Evolutionary conservation across 192 early-diverging fungal species (phyloP), one percentile per base, ranked within the genome.

Genomic region (Radiomyces spectabilis): DNA sequence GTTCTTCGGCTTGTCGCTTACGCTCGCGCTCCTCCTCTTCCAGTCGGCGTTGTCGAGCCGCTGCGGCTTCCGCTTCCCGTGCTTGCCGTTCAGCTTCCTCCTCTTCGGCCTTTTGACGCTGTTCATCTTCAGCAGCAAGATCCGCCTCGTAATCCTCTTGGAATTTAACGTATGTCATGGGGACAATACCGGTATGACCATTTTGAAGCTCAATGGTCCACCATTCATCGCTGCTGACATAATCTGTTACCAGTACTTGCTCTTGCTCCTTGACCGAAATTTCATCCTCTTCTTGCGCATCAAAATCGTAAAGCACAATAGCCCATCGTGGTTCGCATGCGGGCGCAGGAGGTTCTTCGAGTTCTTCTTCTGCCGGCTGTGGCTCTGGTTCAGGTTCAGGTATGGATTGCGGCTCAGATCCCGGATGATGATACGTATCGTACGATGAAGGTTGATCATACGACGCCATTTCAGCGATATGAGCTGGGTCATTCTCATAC

Each of bases 171-270:
- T 96, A 98, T 4, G 81, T 72, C 6, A 88, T 84, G 2, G 95
- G 95, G 5, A 94, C 85, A 34, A 98, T 81, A 9, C 95, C 95
- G 34, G 78, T 48, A 15, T 54, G 54, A 26, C 64, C 64, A 54
- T 83, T 75, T 15, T 83, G 72, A 24, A 80, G 71, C 3, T 75
- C 71, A 49, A 87, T 59, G 27, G 85, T 80, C 91, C 91, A 94
- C 96, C 96, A 99, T 41, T 96, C 94, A 2, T 82, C 68, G 46
- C 77, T 85, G 48, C 86, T 86, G 2, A 85, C 84, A 63, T 82
- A 78, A 66, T 97, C 96, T 9, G 90, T 66, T 12, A 97, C 81
- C 59, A 91, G 59, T 16, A 99, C 71, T 27, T 87, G 79, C 33
- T 94, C 91, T 47, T 88, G 81, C 55, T 93, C 93, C 0, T 61